These are phyloP conservation scores for Lupinus albus DNA, from an alignment of 306 rosid genomes.

Conservation along the genomic window DNA sequence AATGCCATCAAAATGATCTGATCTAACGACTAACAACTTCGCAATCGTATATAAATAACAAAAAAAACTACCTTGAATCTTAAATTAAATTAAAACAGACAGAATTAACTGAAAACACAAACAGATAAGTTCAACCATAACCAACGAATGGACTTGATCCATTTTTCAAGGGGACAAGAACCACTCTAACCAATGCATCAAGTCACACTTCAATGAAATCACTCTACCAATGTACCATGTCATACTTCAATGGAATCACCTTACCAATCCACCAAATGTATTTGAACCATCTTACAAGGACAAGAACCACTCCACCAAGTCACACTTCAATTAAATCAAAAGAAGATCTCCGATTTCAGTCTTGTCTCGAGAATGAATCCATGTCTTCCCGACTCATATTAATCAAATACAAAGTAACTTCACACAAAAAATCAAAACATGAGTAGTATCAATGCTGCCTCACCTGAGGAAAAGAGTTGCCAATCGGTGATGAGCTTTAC, in stretches of 20 bases:
- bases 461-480: slow-evolving; percentile 82
- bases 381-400: too few species aligned
- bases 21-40: slow-evolving; percentile 3
- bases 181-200: slow-evolving; percentile 20
- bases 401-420: too few species aligned
- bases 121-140: slow-evolving; percentile 5
- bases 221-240: slow-evolving; percentile 4
- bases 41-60: not conserved
- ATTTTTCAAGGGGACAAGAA: slow-evolving; percentile 17
- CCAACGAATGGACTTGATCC: slow-evolving; percentile 39
- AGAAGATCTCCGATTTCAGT: not conserved
- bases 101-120: not conserved
- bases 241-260: slow-evolving; percentile 10
- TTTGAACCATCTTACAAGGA: too few species aligned
- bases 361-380: too few species aligned
- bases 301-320: not conserved
- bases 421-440: too few species aligned
- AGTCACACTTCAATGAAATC: slow-evolving; percentile 5
- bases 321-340: slow-evolving; percentile 15
- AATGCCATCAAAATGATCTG: slow-evolving; percentile 30
- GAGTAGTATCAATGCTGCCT: slow-evolving; percentile 14
- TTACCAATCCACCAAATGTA: too few species aligned
- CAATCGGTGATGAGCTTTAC: slow-evolving; percentile 86
- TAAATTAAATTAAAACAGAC: not conserved
- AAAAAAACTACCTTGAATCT: not conserved